These are phyloP conservation scores for Paragyromitra xinjiangensis DNA, from an alignment of 495 filamentous ascomycete genomes.

Conservation along the genomic window DNA sequence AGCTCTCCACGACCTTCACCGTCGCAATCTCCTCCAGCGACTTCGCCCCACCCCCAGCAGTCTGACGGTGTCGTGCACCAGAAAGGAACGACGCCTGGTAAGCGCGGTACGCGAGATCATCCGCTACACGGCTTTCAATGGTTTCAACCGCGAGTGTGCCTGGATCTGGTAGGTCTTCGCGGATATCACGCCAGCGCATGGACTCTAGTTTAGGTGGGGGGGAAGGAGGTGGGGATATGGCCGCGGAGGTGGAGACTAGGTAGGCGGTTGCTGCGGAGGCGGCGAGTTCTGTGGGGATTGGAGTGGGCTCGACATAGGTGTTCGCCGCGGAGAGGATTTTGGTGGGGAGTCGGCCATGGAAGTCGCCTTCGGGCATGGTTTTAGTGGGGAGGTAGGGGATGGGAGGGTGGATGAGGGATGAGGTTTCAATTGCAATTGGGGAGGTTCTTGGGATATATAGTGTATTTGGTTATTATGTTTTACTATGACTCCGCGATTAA, in stretches of 20 bases:
- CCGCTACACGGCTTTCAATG: constrained; percentile 6
- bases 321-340: background rate
- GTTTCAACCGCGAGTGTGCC: constrained; percentile 14
- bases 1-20: constrained; percentile 3
- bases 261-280: background rate
- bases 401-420: background rate
- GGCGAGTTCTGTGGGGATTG: background rate
- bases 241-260: background rate
- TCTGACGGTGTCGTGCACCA: background rate
- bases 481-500: background rate
- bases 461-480: background rate
- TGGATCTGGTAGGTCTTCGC: background rate
- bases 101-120: constrained; percentile 27
- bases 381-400: background rate
- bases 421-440: background rate
- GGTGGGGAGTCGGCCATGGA: background rate
- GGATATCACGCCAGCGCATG: background rate
- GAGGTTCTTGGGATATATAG: background rate
- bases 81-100: constrained; percentile 26
- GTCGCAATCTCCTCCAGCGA: constrained; percentile 14
- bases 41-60: background rate
- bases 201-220: background rate
- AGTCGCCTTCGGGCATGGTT: background rate
- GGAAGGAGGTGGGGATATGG: background rate
- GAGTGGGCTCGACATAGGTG: background rate